Evolutionary conservation across 192 early-diverging fungal genomes (phyloP), one percentile per base, ranked within the genome.

Genomic region (Coemansia sp.): DNA sequence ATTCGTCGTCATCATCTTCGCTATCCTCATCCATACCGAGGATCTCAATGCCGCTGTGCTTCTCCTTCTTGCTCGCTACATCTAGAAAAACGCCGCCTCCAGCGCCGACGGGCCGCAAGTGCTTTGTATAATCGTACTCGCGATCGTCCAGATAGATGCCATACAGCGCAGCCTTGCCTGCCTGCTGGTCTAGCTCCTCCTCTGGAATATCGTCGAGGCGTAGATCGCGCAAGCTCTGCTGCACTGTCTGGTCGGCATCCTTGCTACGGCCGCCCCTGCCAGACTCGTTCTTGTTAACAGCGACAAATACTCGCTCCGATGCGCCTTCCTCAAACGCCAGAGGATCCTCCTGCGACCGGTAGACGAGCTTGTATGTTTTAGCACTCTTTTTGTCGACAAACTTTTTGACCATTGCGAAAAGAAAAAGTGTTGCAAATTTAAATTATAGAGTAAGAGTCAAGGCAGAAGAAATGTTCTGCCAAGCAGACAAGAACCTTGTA

Each of bases 301-400:
- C 89, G 45, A 91, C 87, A 36, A 99, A 86, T 8, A 99, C 95
- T 64, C 88, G 86, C 48, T 88, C 84, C 4, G 91, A 88, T 9
- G 91, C 86, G 19, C 89, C 88, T 25, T 90, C 86, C 70, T 98
- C 95, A 29, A 91, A 90, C 46, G 94, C 89, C 57, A 90, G 85
- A 41, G 95, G 94, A 80, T 99, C 97, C 63, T 93, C 86, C 80
- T 97, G 95, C 19, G 97, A 98, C 72, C 97, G 89, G 83, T 97
- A 95, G 25, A 98, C 92, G 32, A 99, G 84, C 79, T 94, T 90
- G 86, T 88, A 99, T 69, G 93, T 90, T 60, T 90, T 88, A 50
- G 96, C 88, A 31, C 84, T 87, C 70, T 90, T 89, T 63, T 90
- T 88, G 89, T 98, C 94, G 69, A 98, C 95, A 77, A 99, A 99